Percentiles rank a stretch among this genome's conserved stretches.
Conservation (phyloP, 2,329 filamentous ascomycete genomes). For the Arthrocladium fulminans region DNA sequence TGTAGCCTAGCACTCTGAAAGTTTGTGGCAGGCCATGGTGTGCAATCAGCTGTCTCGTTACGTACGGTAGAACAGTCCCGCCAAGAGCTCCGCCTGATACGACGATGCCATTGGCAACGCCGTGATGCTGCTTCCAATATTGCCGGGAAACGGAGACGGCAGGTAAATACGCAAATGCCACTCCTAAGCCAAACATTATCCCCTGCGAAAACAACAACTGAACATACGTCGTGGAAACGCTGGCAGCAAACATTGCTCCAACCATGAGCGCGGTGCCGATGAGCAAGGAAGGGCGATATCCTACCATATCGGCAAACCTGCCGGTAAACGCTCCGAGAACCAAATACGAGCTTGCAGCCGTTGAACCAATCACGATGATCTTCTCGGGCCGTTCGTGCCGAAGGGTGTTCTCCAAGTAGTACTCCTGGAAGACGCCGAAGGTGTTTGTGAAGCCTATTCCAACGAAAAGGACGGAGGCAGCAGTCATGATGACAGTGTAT, state of each 20-base stretch:
- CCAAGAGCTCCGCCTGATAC: neutral
- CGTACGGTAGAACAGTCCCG: neutral
- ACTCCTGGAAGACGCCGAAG: conserved; percentile 1
- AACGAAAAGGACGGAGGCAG: neutral
- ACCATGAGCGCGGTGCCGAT: neutral
- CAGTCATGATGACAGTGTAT: neutral
- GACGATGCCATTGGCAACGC: neutral
- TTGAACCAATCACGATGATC: neutral
- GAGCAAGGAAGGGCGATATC: neutral
- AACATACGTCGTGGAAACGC: neutral
- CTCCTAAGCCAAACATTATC: neutral
- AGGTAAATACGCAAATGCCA: neutral
- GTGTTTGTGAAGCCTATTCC: neutral
- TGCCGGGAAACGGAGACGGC: neutral
- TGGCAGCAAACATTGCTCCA: neutral
- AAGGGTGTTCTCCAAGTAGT: neutral
- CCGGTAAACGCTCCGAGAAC: neutral
- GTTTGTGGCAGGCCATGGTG: neutral
- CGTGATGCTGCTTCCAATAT: conserved; percentile 1
- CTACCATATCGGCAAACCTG: neutral
- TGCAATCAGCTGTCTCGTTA: neutral
- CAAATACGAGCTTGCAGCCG: neutral
- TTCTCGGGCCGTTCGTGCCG: neutral
- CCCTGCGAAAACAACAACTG: neutral
- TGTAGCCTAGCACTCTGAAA: neutral